These are phyloP conservation scores for Nigrospora sphaerica DNA, from an alignment of 2,329 filamentous ascomycete genomes.

Conservation along the genomic window DNA sequence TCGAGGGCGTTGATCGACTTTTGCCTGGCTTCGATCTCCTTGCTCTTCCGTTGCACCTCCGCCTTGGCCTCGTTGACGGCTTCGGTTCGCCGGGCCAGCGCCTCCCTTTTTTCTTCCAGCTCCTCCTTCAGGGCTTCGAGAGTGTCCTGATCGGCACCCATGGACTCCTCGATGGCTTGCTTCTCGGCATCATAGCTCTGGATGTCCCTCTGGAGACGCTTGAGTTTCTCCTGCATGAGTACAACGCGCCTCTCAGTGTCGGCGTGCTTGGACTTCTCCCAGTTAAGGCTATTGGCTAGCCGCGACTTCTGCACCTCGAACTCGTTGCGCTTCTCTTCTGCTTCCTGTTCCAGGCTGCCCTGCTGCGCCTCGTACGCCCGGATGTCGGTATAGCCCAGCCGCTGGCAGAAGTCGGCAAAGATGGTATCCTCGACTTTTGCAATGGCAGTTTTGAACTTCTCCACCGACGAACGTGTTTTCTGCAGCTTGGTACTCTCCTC, in stretches of 20 bases:
- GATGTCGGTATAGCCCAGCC: slow-evolving; percentile 82
- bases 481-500: slow-evolving; percentile 65
- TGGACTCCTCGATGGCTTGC: slow-evolving; percentile 62
- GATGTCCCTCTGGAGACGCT: slow-evolving; percentile 63
- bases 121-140: slow-evolving; percentile 68
- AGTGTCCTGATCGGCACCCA: slow-evolving; percentile 68
- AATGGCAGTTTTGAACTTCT: slow-evolving; percentile 55
- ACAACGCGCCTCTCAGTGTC: slow-evolving; percentile 63
- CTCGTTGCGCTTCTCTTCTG: slow-evolving; percentile 75
- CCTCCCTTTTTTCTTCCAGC: slow-evolving; percentile 60
- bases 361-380: slow-evolving; percentile 91
- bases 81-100: slow-evolving; percentile 62
- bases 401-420: slow-evolving; percentile 77
- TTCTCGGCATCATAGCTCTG: slow-evolving; percentile 66
- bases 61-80: slow-evolving; percentile 71
- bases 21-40: slow-evolving; percentile 67
- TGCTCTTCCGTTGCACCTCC: slow-evolving; percentile 77
- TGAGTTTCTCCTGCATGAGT: slow-evolving; percentile 57
- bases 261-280: slow-evolving; percentile 44
- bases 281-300: slow-evolving; percentile 54
- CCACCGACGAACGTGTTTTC: slow-evolving; percentile 40
- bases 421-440: slow-evolving; percentile 81
- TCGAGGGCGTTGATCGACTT: slow-evolving; percentile 76
- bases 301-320: slow-evolving; percentile 80
- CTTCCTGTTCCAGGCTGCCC: slow-evolving; percentile 85